These are phyloP conservation scores for Persicaria tinctoria DNA, from an alignment of 148 eudicot species.

Conservation along the genomic window DNA sequence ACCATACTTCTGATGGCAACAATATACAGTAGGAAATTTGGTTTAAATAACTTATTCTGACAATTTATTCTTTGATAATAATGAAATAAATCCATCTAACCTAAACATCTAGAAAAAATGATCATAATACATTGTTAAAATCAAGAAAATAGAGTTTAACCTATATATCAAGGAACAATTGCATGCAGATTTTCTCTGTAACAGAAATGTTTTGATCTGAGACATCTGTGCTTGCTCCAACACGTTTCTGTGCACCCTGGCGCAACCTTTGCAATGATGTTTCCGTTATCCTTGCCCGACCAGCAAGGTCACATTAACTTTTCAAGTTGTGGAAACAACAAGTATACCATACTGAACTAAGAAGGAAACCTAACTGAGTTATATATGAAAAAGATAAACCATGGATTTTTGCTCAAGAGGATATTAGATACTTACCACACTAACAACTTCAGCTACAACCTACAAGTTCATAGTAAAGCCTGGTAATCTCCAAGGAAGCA, in stretches of 20 bases:
- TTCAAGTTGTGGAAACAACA: not conserved
- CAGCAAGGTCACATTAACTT: constrained; percentile 17
- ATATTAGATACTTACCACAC: constrained; percentile 39
- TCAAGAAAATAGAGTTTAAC: constrained; percentile 19
- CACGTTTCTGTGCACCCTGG: constrained; percentile 76
- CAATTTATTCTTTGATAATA: too few species aligned
- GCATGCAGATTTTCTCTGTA: constrained; percentile 88
- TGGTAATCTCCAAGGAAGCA: constrained; percentile 68
- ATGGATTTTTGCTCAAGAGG: not conserved
- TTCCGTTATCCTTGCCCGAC: constrained; percentile 79
- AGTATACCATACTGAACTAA: not conserved
- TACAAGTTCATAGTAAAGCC: constrained; percentile 57
- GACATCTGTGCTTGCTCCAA: constrained; percentile 75
- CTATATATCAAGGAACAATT: constrained; percentile 94
- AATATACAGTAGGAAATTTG: too few species aligned
- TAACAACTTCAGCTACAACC: constrained; percentile 63
- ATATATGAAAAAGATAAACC: not conserved
- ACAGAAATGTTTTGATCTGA: constrained; percentile 73
- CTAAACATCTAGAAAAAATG: too few species aligned
- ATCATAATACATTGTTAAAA: not conserved
- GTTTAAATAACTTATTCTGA: too few species aligned
- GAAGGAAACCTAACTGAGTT: not conserved
- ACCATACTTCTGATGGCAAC: too few species aligned
- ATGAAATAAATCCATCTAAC: not conserved
- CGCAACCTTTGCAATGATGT: constrained; percentile 74